Conservation (phyloP, 73 alveolate species). For the Symbiodinium natans region DNA sequence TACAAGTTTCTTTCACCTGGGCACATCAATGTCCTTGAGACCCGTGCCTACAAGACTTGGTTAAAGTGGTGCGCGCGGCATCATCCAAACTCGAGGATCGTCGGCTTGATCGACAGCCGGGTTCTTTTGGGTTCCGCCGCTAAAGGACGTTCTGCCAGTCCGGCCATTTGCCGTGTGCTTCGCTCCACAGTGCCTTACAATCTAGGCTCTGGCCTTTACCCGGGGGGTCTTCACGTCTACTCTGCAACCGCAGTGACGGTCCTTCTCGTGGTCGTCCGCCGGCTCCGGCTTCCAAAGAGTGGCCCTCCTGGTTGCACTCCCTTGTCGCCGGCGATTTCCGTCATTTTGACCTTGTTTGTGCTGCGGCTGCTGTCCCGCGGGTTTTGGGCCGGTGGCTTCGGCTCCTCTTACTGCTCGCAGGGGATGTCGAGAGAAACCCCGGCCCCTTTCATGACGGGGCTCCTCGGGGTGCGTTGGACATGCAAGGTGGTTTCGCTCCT, state of each 20-base stretch:
- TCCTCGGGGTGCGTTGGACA: background rate
- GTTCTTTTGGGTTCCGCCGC: conserved; percentile 10
- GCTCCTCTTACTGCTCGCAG: background rate
- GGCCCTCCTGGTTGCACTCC: background rate
- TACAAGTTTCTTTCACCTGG: background rate
- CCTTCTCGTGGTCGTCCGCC: background rate
- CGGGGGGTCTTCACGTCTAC: background rate
- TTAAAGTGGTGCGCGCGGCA: background rate
- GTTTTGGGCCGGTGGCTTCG: background rate
- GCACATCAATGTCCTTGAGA: background rate
- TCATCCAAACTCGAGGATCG: background rate
- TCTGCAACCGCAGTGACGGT: background rate
- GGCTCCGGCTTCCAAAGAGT: background rate
- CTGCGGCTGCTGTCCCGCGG: background rate
- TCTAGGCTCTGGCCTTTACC: conserved; percentile 20
- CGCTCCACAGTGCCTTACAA: background rate
- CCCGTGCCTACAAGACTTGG: conserved; percentile 44
- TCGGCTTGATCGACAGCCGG: conserved; percentile 11
- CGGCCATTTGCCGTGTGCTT: background rate
- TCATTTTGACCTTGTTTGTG: background rate
- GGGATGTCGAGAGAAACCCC: background rate
- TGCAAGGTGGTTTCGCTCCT: background rate
- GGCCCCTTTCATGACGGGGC: background rate
- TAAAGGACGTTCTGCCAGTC: background rate
- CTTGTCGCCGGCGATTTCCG: background rate